A percentile compares a stretch with the other conserved stretches of the same genome.
Conservation (phyloP, 2,329 filamentous ascomycete genomes). For the Hortaea werneckii region DNA sequence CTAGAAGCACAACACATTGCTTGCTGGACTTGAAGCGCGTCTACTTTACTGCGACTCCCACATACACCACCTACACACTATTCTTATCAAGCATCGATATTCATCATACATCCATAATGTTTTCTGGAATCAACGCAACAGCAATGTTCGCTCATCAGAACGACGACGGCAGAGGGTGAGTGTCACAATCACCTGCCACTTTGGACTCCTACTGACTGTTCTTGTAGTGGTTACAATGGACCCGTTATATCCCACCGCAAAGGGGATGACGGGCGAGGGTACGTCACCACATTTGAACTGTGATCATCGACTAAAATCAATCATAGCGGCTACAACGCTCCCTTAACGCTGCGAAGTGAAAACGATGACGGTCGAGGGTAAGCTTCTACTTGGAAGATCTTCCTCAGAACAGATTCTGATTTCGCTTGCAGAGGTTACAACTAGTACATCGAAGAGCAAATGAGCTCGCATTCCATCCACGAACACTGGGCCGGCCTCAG, state of each 20-base stretch:
- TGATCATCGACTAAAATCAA: conserved; percentile 3
- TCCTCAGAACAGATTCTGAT: too few relatives aligned
- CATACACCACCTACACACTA: background rate
- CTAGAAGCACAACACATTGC: conserved; percentile 2
- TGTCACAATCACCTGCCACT: background rate
- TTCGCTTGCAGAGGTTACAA: too few relatives aligned
- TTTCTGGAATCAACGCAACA: background rate
- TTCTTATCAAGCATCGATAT: conserved; percentile 2
- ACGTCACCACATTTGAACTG: background rate
- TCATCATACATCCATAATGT: background rate
- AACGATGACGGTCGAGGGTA: too few relatives aligned
- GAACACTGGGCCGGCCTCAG: background rate
- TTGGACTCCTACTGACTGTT: background rate
- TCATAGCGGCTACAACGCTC: conserved; percentile 10
- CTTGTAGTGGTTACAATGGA: background rate
- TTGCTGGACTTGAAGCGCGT: background rate
- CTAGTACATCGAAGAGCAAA: background rate
- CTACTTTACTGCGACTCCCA: background rate
- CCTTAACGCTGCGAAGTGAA: background rate
- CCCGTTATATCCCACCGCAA: background rate
- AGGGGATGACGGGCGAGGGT: background rate
- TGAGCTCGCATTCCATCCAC: background rate
- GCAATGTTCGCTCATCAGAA: background rate
- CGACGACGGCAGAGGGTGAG: conserved; percentile 23
- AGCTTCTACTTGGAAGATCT: too few relatives aligned